Conservation (phyloP, 352 stramenopile genomes). For the Phytophthora multivora region DNA sequence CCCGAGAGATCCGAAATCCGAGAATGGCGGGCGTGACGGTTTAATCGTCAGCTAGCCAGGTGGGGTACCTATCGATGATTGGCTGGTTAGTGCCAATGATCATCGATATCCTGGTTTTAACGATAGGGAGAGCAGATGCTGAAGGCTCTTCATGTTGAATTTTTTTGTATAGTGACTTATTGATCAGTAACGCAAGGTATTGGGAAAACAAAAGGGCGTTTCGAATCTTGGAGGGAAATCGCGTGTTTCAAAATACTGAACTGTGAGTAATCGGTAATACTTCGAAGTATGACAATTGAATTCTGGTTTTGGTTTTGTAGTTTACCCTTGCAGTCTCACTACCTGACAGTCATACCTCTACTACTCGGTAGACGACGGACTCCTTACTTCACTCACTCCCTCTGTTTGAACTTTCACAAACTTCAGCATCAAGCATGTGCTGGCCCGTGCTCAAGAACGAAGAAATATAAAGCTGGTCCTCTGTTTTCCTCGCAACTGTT, state of each 20-base stretch:
- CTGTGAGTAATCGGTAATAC: constrained; percentile 9
- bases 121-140: background rate
- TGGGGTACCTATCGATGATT: too few species aligned
- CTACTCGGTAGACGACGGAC: background rate
- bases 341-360: background rate
- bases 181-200: too few species aligned
- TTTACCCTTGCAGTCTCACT: too few species aligned
- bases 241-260: background rate
- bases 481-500: constrained; percentile 16
- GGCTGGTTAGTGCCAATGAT: too few species aligned
- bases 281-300: background rate
- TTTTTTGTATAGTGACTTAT: background rate
- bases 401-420: background rate
- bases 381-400: too few species aligned
- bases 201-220: background rate
- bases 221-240: constrained; percentile 5
- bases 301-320: too few species aligned
- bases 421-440: background rate
- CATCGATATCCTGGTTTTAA: too few species aligned
- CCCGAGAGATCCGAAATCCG: background rate
- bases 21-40: constrained; percentile 12
- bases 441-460: background rate
- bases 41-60: background rate
- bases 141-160: background rate
- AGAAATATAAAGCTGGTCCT: constrained; percentile 29